phyloP scores from a whole-genome alignment of 768 basidiomycete genomes.

The Tylopilus sp. region DNA sequence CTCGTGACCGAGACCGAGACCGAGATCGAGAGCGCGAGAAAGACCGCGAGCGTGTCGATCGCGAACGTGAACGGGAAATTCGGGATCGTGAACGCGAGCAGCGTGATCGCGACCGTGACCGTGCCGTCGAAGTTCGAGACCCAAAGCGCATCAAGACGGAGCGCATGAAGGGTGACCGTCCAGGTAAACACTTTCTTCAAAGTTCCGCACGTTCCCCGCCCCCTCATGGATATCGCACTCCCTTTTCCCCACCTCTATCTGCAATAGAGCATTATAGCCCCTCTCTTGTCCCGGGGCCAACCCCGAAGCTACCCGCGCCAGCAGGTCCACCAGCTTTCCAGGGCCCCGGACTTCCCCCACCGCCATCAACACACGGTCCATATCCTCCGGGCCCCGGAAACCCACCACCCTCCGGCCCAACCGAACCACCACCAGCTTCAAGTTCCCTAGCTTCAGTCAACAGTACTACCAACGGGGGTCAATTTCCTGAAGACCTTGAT shows the following conservation, averaged over 20 bases:
- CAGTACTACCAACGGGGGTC: conserved; percentile 26
- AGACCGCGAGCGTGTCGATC: conserved; percentile 38
- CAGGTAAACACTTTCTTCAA: conserved; percentile 34
- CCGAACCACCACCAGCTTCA: conserved; percentile 23
- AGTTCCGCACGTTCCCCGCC: conserved; percentile 28
- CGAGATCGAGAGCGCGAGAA: conserved; percentile 41
- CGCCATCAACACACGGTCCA: conserved; percentile 29
- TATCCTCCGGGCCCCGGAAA: conserved; percentile 33
- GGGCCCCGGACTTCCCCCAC: conserved; percentile 36
- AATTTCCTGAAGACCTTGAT: conserved; percentile 35
- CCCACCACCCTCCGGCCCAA: conserved; percentile 29
- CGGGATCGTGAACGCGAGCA: conserved; percentile 35
- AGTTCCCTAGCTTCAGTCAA: conserved; percentile 25
- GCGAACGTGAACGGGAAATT: conserved; percentile 38
- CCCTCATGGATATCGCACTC: conserved; percentile 31
- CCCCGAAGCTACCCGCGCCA: conserved; percentile 34
- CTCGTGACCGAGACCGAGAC: conserved; percentile 35
- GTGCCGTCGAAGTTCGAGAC: conserved; percentile 48
- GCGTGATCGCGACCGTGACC: conserved; percentile 46
- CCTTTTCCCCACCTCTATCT: conserved; percentile 25
- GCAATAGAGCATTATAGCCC: conserved; percentile 34
- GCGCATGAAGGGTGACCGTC: conserved; percentile 42
- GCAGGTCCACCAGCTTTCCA: conserved; percentile 31
- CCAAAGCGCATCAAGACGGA: conserved; percentile 60
- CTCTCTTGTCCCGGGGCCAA: conserved; percentile 37